These are phyloP conservation scores for Colletotrichum sp. DNA, from an alignment of 2,329 filamentous ascomycete species.

Conservation along the genomic window DNA sequence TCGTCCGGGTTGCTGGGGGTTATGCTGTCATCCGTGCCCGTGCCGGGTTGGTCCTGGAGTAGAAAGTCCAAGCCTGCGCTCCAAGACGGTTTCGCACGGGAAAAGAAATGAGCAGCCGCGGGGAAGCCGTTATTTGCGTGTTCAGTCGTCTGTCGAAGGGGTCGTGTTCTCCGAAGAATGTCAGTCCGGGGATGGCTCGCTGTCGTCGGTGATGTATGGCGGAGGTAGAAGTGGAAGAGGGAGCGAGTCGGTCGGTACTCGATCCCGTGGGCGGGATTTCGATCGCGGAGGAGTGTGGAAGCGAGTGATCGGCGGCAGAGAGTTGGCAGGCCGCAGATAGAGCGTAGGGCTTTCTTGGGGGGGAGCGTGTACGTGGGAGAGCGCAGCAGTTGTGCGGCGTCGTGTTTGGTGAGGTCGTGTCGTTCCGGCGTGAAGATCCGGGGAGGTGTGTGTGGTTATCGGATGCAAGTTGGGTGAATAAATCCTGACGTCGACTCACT, in stretches of 20 bases:
- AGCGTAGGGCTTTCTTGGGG: background rate
- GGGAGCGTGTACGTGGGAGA: background rate
- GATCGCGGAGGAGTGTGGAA: background rate
- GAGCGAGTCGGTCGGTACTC: background rate
- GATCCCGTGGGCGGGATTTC: slow-evolving; percentile 8
- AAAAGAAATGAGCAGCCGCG: background rate
- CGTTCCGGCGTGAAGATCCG: background rate
- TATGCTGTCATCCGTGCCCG: slow-evolving; percentile 20
- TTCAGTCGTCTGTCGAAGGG: background rate
- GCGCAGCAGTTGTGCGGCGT: background rate
- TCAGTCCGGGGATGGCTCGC: background rate
- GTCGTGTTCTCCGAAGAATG: background rate
- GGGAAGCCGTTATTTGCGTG: background rate
- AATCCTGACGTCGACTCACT: slow-evolving; percentile 15
- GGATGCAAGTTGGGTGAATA: background rate
- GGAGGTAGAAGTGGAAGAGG: background rate
- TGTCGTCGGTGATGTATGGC: slow-evolving; percentile 5
- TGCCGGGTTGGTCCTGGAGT: slow-evolving; percentile 12
- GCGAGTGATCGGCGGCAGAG: background rate
- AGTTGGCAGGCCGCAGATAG: background rate
- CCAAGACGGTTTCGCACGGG: slow-evolving; percentile 12
- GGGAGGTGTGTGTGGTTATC: background rate
- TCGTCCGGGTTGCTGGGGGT: slow-evolving; percentile 7
- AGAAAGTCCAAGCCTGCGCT: slow-evolving; percentile 3
- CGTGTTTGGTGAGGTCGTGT: background rate